Percentiles rank a stretch among this genome's conserved stretches.
phyloP scores from a whole-genome alignment of 2,329 filamentous ascomycete genomes.

The Beauveria asiatica region DNA sequence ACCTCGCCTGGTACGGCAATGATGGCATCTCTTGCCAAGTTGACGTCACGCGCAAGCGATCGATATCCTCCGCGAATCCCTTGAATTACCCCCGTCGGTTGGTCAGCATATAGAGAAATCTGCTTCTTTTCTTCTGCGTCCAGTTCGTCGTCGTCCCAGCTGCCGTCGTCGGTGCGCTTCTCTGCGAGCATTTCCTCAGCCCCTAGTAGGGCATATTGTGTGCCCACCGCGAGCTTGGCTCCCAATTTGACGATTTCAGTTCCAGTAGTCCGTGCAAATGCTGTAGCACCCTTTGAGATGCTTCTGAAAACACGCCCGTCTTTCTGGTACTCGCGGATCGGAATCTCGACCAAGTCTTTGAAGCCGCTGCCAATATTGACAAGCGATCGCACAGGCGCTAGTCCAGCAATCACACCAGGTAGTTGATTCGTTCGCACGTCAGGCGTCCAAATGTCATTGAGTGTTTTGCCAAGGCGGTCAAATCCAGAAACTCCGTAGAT shows the following conservation, averaged over 20 bases:
- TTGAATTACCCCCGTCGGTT: constrained; percentile 80
- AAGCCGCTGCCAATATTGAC: constrained; percentile 88
- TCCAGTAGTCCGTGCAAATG: constrained; percentile 88
- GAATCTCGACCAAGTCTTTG: constrained; percentile 77
- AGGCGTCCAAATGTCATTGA: constrained; percentile 95
- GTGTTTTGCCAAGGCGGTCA: constrained; percentile 75
- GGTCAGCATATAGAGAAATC: constrained; percentile 87
- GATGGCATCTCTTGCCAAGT: constrained; percentile 79
- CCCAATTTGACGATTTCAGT: constrained; percentile 91
- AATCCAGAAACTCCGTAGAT: constrained; percentile 89
- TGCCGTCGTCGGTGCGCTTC: constrained; percentile 28
- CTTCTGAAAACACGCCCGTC: constrained; percentile 88
- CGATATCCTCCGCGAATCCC: constrained; percentile 76
- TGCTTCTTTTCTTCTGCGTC: constrained; percentile 66
- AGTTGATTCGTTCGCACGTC: constrained; percentile 87
- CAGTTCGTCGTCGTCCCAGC: constrained; percentile 51
- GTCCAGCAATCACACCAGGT: constrained; percentile 75
- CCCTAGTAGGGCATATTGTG: constrained; percentile 83
- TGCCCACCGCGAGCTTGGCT: constrained; percentile 88
- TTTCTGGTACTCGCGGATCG: constrained; percentile 86
- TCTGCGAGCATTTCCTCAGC: constrained; percentile 69
- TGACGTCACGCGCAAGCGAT: constrained; percentile 78
- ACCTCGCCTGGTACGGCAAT: constrained; percentile 90
- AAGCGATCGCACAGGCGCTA: constrained; percentile 81
- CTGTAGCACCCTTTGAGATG: constrained; percentile 79